A percentile compares a stretch with the other conserved stretches of the same genome.
These are phyloP conservation scores for Allomyces macrogynus DNA, from an alignment of 192 early-diverging fungal species.

Conservation along the genomic window DNA sequence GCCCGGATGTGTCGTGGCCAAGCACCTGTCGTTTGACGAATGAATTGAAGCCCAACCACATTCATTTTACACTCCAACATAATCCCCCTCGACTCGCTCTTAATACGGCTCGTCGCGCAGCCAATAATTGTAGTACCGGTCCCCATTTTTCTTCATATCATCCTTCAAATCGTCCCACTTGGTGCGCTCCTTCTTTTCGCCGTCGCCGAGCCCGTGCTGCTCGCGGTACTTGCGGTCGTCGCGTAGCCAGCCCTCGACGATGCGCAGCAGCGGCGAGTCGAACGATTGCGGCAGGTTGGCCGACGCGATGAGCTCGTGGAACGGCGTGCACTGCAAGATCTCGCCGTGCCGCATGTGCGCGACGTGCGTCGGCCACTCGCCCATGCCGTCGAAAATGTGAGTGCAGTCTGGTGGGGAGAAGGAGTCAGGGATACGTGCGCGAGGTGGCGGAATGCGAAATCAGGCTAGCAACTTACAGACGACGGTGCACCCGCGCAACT, in stretches of 20 bases:
- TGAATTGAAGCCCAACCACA: neutral
- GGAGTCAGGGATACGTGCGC: no score
- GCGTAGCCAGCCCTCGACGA: constrained; percentile 44
- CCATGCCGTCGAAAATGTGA: constrained; percentile 62
- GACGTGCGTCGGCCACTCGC: constrained; percentile 51
- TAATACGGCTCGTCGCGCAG: neutral
- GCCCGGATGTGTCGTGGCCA: neutral
- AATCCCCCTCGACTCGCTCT: neutral
- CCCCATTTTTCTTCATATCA: constrained; percentile 19
- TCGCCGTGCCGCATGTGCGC: constrained; percentile 40
- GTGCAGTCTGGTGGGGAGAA: constrained; percentile 33
- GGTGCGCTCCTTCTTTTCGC: constrained; percentile 8
- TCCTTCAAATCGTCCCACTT: constrained; percentile 25
- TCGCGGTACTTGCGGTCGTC: constrained; percentile 22
- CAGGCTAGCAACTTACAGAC: constrained; percentile 12
- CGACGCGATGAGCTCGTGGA: neutral
- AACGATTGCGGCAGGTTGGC: constrained; percentile 6
- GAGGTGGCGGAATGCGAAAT: no score
- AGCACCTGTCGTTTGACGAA: neutral
- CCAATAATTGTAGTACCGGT: constrained; percentile 29
- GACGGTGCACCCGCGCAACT: constrained; percentile 35
- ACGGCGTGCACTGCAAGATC: constrained; percentile 13
- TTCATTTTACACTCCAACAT: no score
- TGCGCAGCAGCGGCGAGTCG: constrained; percentile 31
- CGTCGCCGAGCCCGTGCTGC: neutral